Conservation (phyloP, 805 yeast species). For the Saccharomycopsis babjevae region DNA sequence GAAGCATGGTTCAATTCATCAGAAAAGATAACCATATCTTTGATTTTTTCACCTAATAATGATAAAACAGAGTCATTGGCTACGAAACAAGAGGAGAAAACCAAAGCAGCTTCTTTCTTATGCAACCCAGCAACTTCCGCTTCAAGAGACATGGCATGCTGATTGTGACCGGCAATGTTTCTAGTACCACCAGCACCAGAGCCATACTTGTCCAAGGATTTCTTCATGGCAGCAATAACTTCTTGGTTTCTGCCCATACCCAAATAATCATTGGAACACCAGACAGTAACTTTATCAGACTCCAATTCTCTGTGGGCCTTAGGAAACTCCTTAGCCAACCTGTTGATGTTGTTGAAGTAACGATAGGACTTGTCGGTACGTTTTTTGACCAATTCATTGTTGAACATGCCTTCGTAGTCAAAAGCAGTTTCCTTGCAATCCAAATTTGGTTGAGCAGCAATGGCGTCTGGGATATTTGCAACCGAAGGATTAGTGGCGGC, state of each 20-base stretch:
- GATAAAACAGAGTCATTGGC: slow-evolving; percentile 95
- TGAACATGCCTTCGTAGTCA: slow-evolving; percentile 65
- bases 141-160: slow-evolving; percentile 81
- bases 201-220: slow-evolving; percentile 80
- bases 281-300: slow-evolving; percentile 84
- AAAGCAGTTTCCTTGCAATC: slow-evolving; percentile 41
- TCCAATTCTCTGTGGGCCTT: slow-evolving; percentile 73
- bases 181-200: slow-evolving; percentile 99
- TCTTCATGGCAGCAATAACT: slow-evolving; percentile 68
- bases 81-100: slow-evolving; percentile 90
- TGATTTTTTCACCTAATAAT: slow-evolving; percentile 81
- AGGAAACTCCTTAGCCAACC: slow-evolving; percentile 91
- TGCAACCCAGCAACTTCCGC: slow-evolving; percentile 81
- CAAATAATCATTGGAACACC: slow-evolving; percentile 97
- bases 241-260: slow-evolving; percentile 83
- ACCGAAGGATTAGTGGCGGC: slow-evolving; percentile 26
- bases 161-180: slow-evolving; percentile 96
- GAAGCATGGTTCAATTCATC: slow-evolving; percentile 96
- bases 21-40: slow-evolving; percentile 81
- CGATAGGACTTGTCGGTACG: slow-evolving; percentile 87
- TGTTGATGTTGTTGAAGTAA: slow-evolving; percentile 92
- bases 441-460: neutral
- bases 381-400: slow-evolving; percentile 58
- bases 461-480: slow-evolving; percentile 21
- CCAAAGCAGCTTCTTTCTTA: slow-evolving; percentile 90